phyloP scores from a whole-genome alignment of 495 filamentous ascomycete species.

The Penicillium herquei region DNA sequence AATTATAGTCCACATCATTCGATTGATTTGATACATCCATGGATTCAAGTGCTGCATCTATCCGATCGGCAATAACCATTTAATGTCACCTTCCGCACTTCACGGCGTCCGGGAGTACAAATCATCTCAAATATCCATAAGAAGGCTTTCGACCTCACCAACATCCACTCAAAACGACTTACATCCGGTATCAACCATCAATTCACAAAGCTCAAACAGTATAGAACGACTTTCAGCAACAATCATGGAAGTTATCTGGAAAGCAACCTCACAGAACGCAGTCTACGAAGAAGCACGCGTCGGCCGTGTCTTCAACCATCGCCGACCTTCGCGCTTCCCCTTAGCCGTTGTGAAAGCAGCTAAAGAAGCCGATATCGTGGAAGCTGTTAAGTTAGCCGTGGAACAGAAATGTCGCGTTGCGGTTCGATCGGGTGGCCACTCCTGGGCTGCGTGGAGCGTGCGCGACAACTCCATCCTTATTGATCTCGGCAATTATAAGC shows the following conservation, averaged over 20 bases:
- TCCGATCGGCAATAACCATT: no score
- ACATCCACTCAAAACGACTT: no score
- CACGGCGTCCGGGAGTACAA: no score
- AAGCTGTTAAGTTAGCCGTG: conserved; percentile 44
- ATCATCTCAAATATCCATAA: no score
- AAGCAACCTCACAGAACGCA: conserved; percentile 4
- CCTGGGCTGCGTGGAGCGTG: conserved; percentile 53
- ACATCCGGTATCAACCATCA: no score
- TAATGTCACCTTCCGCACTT: no score
- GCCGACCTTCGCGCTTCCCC: conserved; percentile 39
- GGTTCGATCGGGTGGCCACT: conserved; percentile 55
- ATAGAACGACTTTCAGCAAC: no score
- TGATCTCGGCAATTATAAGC: conserved; percentile 39
- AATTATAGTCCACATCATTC: no score
- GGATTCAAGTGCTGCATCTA: no score
- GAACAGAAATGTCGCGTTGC: conserved; percentile 39
- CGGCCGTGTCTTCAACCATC: conserved; percentile 37
- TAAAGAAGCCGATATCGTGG: conserved; percentile 35
- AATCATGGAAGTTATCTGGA: conserved; percentile 15
- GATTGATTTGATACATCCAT: no score
- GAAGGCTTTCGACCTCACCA: no score
- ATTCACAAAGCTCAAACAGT: no score
- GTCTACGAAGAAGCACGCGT: conserved; percentile 34
- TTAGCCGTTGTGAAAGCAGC: conserved; percentile 44
- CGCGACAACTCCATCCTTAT: conserved; percentile 50